Evolutionary conservation across 148 eudicot species (phyloP).

Genomic region (Silene conica): DNA sequence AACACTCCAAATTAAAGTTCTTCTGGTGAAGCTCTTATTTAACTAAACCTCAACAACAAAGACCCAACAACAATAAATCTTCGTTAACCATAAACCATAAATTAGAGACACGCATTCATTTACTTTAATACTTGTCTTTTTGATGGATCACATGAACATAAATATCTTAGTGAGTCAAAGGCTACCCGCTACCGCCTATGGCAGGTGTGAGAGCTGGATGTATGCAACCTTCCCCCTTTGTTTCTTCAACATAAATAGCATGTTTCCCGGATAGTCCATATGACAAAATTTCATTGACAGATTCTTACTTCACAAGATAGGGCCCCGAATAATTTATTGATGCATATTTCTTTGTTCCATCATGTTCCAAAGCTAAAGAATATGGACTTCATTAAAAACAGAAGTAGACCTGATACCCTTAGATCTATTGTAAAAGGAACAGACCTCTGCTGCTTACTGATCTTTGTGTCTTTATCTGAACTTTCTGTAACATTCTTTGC

Average conservation of each 20-base stretch:
- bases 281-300: background rate
- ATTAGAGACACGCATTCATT: background rate
- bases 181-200: no score
- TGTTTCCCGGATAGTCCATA: background rate
- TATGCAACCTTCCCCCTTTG: background rate
- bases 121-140: background rate
- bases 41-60: background rate
- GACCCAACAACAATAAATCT: no score
- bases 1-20: background rate
- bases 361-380: background rate
- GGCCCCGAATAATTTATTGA: background rate
- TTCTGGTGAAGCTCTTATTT: background rate
- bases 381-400: background rate
- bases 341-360: background rate
- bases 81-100: background rate
- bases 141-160: background rate
- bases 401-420: background rate
- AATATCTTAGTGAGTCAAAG: no score
- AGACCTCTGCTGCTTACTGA: background rate
- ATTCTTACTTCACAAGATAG: background rate
- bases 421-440: background rate
- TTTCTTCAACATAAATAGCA: background rate
- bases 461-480: background rate
- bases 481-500: no score
- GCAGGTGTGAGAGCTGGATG: background rate